Percentiles rank a stretch among this genome's conserved stretches.
phyloP scores from a whole-genome alignment of 2,329 filamentous ascomycete species.

The Graphilbum sp. region DNA sequence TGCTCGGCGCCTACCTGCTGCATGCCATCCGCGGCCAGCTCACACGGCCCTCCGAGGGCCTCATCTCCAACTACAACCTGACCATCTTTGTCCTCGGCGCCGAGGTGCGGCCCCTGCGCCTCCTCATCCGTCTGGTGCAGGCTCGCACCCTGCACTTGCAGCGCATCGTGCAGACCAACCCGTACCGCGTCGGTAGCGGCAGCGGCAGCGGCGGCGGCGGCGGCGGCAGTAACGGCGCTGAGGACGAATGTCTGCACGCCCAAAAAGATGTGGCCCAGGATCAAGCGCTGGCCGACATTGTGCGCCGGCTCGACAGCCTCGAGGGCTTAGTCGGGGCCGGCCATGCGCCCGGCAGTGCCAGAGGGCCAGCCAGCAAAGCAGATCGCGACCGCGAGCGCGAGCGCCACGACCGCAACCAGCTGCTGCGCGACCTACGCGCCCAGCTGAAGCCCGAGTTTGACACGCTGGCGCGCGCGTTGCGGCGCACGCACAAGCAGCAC shows the following conservation, averaged over 20 bases:
- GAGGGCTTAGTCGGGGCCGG: conserved; percentile 35
- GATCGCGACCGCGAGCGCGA: conserved; percentile 1
- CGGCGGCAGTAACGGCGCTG: too few species aligned
- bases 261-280: conserved; percentile 17
- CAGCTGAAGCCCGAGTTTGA: conserved; percentile 69
- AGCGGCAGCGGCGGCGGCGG: too few species aligned
- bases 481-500: conserved; percentile 81
- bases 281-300: conserved; percentile 34
- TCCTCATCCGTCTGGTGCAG: conserved; percentile 67
- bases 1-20: conserved; percentile 67
- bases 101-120: conserved; percentile 68
- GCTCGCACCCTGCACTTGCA: conserved; percentile 70
- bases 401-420: conserved; percentile 8
- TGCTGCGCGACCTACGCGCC: conserved; percentile 43
- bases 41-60: conserved; percentile 65
- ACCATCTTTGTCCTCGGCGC: conserved; percentile 79
- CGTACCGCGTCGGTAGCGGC: conserved; percentile 15
- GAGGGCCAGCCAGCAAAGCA: too few species aligned
- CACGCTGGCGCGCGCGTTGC: conserved; percentile 71
- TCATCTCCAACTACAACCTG: conserved; percentile 86
- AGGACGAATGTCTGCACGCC: too few species aligned
- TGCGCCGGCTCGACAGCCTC: conserved; percentile 50
- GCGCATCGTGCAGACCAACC: conserved; percentile 44
- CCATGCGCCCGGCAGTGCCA: conserved; percentile 3
- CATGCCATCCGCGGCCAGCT: conserved; percentile 69